Conservation (phyloP, 2,329 filamentous ascomycete genomes). For the Neonectria faginata region DNA sequence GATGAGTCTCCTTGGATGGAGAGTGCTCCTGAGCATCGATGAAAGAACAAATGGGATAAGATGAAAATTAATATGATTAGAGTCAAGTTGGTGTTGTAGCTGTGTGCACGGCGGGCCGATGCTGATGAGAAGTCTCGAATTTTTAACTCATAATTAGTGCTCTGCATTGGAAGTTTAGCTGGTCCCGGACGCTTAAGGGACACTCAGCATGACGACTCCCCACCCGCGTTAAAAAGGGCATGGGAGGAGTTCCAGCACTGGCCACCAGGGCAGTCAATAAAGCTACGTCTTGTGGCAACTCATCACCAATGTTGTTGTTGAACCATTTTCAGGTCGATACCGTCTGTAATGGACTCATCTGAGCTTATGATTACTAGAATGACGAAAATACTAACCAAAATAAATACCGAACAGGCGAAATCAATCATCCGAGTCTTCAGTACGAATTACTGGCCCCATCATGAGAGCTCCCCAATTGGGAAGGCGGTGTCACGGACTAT, state of each 20-base stretch:
- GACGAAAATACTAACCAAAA: neutral
- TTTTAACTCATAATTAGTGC: neutral
- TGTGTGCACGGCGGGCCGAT: neutral
- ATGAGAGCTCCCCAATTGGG: conserved; percentile 33
- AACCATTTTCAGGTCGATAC: neutral
- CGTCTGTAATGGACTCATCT: neutral
- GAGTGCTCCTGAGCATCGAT: conserved; percentile 44
- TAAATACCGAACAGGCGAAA: neutral
- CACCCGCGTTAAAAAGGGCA: conserved; percentile 24
- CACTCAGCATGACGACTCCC: conserved; percentile 52
- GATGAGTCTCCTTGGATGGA: conserved; percentile 37
- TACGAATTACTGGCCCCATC: conserved; percentile 16
- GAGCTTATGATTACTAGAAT: neutral
- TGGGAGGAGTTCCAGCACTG: conserved; percentile 9
- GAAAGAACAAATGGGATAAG: neutral
- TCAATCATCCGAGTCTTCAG: neutral
- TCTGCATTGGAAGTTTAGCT: no score
- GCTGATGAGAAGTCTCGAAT: conserved; percentile 3
- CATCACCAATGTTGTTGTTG: neutral
- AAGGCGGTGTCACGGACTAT: conserved; percentile 44
- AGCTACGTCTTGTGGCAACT: neutral
- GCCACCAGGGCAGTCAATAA: neutral
- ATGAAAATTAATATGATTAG: neutral
- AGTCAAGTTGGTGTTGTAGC: conserved; percentile 11
- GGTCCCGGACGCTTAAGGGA: no score